Conservation (phyloP, 768 basidiomycete species). For the Boletellus ananiceps region DNA sequence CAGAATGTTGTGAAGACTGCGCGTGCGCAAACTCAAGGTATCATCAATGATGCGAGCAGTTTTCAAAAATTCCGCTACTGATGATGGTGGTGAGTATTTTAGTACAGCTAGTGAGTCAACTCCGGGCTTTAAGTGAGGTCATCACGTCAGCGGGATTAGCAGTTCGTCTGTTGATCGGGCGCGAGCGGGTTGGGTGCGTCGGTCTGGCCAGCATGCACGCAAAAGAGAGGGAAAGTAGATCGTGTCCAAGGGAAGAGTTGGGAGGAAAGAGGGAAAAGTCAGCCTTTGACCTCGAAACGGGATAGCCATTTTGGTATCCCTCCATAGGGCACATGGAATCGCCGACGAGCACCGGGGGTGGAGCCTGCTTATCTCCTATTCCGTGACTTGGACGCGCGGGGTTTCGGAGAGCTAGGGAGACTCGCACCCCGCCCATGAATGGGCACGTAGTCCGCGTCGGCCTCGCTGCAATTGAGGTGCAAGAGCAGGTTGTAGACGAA, state of each 20-base stretch:
- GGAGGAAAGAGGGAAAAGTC: neutral
- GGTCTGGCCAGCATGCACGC: neutral
- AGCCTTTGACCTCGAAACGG: neutral
- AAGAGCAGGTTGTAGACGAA: conserved; percentile 84
- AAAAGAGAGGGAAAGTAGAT: neutral
- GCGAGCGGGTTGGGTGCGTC: neutral
- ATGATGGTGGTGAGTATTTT: neutral
- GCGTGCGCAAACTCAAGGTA: no score
- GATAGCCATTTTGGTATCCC: neutral
- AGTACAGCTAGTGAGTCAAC: conserved; percentile 6
- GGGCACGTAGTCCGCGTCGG: conserved; percentile 78
- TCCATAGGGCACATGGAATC: neutral
- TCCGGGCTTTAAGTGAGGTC: no score
- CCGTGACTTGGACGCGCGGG: conserved; percentile 53
- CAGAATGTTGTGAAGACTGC: no score
- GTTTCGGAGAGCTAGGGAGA: conserved; percentile 38
- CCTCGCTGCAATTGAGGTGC: conserved; percentile 67
- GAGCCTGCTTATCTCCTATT: conserved; percentile 38
- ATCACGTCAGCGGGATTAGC: no score
- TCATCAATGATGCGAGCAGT: no score
- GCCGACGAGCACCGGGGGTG: neutral
- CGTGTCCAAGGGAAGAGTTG: neutral
- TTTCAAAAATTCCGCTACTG: no score
- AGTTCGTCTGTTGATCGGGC: neutral
- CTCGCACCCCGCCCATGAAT: conserved; percentile 76